phyloP scores from a whole-genome alignment of 2,329 filamentous ascomycete species.

The Metarhizium rileyi region DNA sequence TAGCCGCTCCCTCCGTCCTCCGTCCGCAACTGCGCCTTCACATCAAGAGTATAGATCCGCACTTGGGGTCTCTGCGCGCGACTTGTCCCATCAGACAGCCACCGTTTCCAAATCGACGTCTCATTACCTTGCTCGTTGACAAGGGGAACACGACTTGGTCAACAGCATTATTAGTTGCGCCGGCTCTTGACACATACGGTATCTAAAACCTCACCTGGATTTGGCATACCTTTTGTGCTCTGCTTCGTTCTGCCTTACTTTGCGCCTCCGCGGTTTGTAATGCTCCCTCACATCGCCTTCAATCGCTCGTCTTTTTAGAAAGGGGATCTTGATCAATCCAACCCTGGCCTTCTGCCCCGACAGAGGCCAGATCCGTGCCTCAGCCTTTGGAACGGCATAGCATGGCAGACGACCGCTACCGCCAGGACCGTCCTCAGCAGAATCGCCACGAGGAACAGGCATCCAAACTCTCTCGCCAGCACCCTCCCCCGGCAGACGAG shows the following conservation, averaged over 20 bases:
- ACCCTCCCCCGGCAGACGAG: conserved; percentile 9
- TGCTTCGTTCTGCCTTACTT: conserved; percentile 3
- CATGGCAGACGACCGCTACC: conserved; percentile 30
- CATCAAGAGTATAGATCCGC: not conserved
- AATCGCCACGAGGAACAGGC: conserved; percentile 24
- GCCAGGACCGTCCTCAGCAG: conserved; percentile 27
- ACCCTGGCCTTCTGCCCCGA: conserved; percentile 12
- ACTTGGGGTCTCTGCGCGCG: not conserved
- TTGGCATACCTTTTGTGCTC: too few relatives aligned
- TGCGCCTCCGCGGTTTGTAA: conserved; percentile 7
- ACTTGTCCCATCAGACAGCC: not conserved
- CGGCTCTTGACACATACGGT: not conserved
- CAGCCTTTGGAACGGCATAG: conserved; percentile 16
- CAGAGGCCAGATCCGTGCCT: conserved; percentile 17
- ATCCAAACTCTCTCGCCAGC: conserved; percentile 5
- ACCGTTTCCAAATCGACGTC: not conserved
- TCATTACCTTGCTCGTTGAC: not conserved
- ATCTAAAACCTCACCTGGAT: not conserved
- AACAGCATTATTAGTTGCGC: conserved; percentile 2
- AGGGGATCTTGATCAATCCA: conserved; percentile 7
- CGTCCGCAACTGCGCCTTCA: not conserved
- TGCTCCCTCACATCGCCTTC: not conserved
- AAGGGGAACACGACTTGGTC: not conserved
- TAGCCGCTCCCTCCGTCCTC: not conserved
- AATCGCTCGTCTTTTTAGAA: not conserved